Percentiles rank a stretch among this genome's conserved stretches.
These are phyloP conservation scores for Tolypocladium inflatum DNA, from an alignment of 2,329 filamentous ascomycete species.

Conservation along the genomic window DNA sequence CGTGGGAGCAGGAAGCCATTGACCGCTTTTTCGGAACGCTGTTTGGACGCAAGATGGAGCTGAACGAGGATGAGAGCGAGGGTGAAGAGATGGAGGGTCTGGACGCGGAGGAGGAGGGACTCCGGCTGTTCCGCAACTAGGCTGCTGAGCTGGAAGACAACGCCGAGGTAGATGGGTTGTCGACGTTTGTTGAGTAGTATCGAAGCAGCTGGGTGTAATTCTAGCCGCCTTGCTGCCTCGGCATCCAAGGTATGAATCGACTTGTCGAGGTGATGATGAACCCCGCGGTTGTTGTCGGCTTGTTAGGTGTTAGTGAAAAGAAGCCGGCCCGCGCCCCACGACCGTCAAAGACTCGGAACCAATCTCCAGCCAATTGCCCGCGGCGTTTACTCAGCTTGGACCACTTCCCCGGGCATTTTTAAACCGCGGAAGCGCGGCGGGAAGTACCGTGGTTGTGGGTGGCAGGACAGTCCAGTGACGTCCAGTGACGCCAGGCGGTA, in stretches of 20 bases:
- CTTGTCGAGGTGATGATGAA: neutral
- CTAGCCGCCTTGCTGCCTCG: neutral
- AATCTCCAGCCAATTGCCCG: neutral
- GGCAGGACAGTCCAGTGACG: neutral
- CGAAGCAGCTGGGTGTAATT: neutral
- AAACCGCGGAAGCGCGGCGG: neutral
- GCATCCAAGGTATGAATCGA: neutral
- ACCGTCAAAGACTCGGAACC: neutral
- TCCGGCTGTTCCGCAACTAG: conserved; percentile 42
- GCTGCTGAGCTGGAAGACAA: neutral
- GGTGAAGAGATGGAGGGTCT: conserved; percentile 43
- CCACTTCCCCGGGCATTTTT: neutral
- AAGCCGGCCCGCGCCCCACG: neutral
- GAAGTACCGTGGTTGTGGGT: neutral
- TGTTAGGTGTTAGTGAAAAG: too few relatives aligned
- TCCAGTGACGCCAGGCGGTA: neutral
- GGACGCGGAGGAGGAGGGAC: conserved; percentile 42
- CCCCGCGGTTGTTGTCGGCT: neutral
- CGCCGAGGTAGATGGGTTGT: neutral
- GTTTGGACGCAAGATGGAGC: conserved; percentile 59
- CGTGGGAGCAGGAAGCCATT: conserved; percentile 73
- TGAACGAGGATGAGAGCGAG: conserved; percentile 49
- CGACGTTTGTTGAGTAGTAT: neutral
- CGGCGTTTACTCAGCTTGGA: neutral
- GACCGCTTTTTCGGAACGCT: conserved; percentile 69